Evolutionary conservation across 1,284 basidiomycete species (phyloP).

Genomic region (Nidula niveotomentosa): DNA sequence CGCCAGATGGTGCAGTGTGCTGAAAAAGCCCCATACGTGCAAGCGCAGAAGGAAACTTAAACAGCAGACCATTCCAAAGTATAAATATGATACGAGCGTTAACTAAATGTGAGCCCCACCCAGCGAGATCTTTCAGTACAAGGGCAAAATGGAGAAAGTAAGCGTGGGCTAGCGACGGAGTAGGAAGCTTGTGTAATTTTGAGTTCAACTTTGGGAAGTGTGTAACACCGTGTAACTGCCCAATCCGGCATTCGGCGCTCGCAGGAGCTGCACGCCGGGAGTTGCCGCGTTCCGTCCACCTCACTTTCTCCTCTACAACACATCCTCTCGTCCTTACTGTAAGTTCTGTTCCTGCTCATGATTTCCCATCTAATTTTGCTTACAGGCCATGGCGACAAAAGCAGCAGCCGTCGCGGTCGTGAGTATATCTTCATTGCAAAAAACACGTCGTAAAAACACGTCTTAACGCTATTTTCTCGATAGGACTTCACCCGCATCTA

Average conservation of each 20-base stretch:
- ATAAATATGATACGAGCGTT: too few species aligned
- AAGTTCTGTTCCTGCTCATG: slow-evolving; percentile 3
- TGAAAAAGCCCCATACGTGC: too few species aligned
- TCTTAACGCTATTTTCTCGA: slow-evolving; percentile 17
- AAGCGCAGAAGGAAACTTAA: too few species aligned
- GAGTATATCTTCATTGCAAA: slow-evolving; percentile 25
- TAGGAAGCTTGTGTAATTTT: not conserved
- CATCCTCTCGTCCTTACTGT: not conserved
- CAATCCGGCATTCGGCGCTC: slow-evolving; percentile 16
- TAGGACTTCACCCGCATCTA: slow-evolving; percentile 95
- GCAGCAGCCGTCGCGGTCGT: slow-evolving; percentile 79
- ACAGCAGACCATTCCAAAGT: too few species aligned
- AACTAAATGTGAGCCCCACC: too few species aligned
- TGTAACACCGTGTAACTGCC: not conserved
- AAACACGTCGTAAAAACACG: slow-evolving; percentile 5
- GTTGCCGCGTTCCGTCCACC: slow-evolving; percentile 27
- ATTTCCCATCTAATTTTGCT: slow-evolving; percentile 14
- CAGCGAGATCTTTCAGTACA: too few species aligned
- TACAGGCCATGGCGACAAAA: slow-evolving; percentile 73
- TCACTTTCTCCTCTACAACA: slow-evolving; percentile 6
- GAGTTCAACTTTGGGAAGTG: not conserved
- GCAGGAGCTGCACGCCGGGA: slow-evolving; percentile 30
- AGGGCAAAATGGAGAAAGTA: too few species aligned
- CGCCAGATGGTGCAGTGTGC: too few species aligned
- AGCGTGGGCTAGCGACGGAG: too few species aligned